These are phyloP conservation scores for Aspergillus cristatus DNA, from an alignment of 495 filamentous ascomycete genomes.

Conservation along the genomic window DNA sequence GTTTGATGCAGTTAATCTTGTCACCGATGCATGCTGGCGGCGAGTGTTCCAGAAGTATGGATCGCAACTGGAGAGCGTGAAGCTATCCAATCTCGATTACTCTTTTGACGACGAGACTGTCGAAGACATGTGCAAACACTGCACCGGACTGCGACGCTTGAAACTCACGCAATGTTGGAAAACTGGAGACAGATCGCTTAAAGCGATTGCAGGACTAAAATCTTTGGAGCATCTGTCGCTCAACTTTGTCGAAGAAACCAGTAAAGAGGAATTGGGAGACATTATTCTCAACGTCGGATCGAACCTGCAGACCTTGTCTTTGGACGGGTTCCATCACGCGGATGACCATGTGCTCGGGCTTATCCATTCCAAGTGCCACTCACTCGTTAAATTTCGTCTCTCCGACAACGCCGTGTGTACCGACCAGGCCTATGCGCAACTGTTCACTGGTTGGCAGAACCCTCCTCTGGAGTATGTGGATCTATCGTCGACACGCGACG, in stretches of 20 bases:
- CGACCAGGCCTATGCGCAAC: slow-evolving; percentile 54
- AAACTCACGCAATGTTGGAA: slow-evolving; percentile 58
- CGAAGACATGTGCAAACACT: slow-evolving; percentile 44
- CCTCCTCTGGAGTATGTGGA: slow-evolving; percentile 58
- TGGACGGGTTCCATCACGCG: slow-evolving; percentile 48
- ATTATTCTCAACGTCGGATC: slow-evolving; percentile 50
- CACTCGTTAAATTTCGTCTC: slow-evolving; percentile 68
- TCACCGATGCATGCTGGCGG: slow-evolving; percentile 63
- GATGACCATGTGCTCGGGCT: slow-evolving; percentile 54
- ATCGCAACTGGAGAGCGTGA: slow-evolving; percentile 51
- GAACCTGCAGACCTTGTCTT: slow-evolving; percentile 60
- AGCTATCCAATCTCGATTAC: slow-evolving; percentile 58
- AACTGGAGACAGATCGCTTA: slow-evolving; percentile 36
- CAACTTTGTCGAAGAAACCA: slow-evolving; percentile 44
- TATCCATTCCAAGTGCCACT: slow-evolving; percentile 57
- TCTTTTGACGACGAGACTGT: slow-evolving; percentile 63
- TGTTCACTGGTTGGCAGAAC: slow-evolving; percentile 75
- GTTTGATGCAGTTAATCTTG: slow-evolving; percentile 70
- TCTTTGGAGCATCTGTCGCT: slow-evolving; percentile 66
- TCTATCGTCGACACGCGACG: slow-evolving; percentile 60
- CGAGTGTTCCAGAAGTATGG: slow-evolving; percentile 55
- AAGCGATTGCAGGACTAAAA: slow-evolving; percentile 44
- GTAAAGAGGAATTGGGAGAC: slow-evolving; percentile 47
- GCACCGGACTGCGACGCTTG: slow-evolving; percentile 57
- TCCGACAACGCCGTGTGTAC: slow-evolving; percentile 64